Conservation (phyloP, 768 basidiomycete genomes). For the Boletus reticuloceps region DNA sequence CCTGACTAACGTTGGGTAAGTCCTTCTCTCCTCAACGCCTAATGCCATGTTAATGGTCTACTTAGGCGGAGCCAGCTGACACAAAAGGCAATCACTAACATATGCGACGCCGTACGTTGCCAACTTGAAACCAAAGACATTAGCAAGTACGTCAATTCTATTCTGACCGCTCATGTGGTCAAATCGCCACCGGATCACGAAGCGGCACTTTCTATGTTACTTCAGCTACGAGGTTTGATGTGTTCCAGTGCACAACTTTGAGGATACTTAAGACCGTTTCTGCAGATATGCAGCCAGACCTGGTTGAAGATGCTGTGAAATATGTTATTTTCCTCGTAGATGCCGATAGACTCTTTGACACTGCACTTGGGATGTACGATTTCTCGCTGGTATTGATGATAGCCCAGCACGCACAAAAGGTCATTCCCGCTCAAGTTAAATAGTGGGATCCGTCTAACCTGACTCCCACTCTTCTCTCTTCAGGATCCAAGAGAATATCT, state of each 20-base stretch:
- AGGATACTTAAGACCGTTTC: background rate
- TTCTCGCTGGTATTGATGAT: slow-evolving; percentile 94
- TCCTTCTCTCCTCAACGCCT: slow-evolving; percentile 2
- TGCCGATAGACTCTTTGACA: slow-evolving; percentile 86
- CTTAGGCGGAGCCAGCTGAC: slow-evolving; percentile 58
- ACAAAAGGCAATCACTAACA: slow-evolving; percentile 54
- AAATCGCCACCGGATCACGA: slow-evolving; percentile 92
- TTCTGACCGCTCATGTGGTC: slow-evolving; percentile 90
- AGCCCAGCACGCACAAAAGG: slow-evolving; percentile 96
- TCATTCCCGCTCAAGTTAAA: slow-evolving; percentile 28
- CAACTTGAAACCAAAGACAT: slow-evolving; percentile 73
- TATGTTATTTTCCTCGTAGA: slow-evolving; percentile 98
- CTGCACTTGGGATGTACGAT: slow-evolving; percentile 98
- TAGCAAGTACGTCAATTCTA: slow-evolving; percentile 82
- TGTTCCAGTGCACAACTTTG: background rate
- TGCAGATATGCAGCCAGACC: slow-evolving; percentile 49
- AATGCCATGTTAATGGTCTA: background rate
- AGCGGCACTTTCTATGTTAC: slow-evolving; percentile 70
- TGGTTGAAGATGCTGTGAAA: slow-evolving; percentile 96
- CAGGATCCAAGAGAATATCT: slow-evolving; percentile 98
- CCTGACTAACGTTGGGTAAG: slow-evolving; percentile 79
- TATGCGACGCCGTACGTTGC: slow-evolving; percentile 75
- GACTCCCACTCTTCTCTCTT: background rate
- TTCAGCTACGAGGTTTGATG: slow-evolving; percentile 69
- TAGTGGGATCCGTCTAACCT: slow-evolving; percentile 3